A percentile compares a stretch with the other conserved stretches of the same genome.
These are phyloP conservation scores for Cryptococcus depauperatus DNA, from an alignment of 1,284 basidiomycete species.

Conservation along the genomic window DNA sequence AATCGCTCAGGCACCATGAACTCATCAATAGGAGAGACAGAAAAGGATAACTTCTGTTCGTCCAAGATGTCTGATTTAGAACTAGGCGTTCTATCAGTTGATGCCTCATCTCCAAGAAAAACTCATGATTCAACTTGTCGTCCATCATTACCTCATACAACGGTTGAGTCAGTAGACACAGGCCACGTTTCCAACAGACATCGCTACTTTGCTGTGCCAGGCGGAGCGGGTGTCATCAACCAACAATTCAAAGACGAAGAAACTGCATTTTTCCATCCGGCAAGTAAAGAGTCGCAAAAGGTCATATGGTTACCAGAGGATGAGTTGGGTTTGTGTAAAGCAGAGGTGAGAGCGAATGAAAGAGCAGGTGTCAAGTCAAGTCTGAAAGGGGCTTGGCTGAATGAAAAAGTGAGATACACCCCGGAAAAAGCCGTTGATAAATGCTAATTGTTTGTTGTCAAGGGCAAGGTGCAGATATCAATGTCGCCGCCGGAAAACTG, in stretches of 20 bases:
- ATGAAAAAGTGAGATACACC: slow-evolving; percentile 51
- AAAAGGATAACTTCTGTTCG: not conserved
- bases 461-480: too few species aligned
- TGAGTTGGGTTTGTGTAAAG: slow-evolving; percentile 55
- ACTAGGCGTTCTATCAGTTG: not conserved
- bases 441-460: too few species aligned
- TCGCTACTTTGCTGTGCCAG: slow-evolving; percentile 29
- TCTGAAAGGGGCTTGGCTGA: slow-evolving; percentile 54
- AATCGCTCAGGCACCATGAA: not conserved
- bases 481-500: too few species aligned
- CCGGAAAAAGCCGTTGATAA: too few species aligned
- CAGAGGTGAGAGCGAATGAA: slow-evolving; percentile 55
- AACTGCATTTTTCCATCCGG: slow-evolving; percentile 65
- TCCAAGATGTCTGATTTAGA: not conserved
- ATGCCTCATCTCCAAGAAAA: not conserved
- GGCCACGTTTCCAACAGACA: slow-evolving; percentile 8
- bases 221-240: slow-evolving; percentile 30
- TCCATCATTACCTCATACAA: slow-evolving; percentile 3
- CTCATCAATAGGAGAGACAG: not conserved
- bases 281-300: slow-evolving; percentile 61
- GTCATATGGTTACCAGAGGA: slow-evolving; percentile 74
- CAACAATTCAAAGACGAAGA: slow-evolving; percentile 20
- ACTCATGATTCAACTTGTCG: not conserved
- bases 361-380: slow-evolving; percentile 56
- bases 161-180: slow-evolving; percentile 6